These are phyloP conservation scores for Ceratocystis alfenasii DNA, from an alignment of 2,329 filamentous ascomycete species.

Conservation along the genomic window DNA sequence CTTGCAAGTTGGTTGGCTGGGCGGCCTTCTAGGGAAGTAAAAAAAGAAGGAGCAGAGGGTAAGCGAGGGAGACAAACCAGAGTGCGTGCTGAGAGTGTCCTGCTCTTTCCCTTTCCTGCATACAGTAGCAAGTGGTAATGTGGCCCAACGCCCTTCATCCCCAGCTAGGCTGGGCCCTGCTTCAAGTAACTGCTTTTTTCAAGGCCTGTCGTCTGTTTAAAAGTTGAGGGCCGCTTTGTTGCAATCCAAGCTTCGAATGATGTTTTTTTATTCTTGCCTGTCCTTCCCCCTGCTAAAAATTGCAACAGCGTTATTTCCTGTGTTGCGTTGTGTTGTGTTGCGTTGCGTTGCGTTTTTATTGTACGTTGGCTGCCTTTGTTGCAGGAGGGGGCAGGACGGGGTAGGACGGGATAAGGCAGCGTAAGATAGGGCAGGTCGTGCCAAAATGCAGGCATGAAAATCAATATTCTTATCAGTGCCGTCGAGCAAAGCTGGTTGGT, in stretches of 20 bases:
- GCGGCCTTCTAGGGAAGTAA: neutral
- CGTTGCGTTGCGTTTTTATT: neutral
- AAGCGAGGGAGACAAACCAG: neutral
- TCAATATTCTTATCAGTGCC: neutral
- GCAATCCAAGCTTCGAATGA: neutral
- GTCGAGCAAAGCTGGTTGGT: neutral
- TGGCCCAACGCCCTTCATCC: neutral
- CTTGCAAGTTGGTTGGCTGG: neutral
- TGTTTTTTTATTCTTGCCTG: neutral
- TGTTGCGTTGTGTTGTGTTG: neutral
- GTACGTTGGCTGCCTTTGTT: neutral
- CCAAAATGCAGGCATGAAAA: neutral
- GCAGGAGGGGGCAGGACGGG: neutral
- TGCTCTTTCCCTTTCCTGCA: neutral
- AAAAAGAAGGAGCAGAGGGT: neutral
- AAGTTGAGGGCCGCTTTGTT: conserved; percentile 4
- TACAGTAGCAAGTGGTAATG: neutral
- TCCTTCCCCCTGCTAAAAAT: neutral
- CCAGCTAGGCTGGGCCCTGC: too few species aligned
- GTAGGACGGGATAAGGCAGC: neutral
- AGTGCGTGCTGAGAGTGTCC: neutral
- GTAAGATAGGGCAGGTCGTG: neutral
- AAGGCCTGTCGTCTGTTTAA: conserved; percentile 9
- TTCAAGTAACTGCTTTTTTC: neutral
- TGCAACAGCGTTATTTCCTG: neutral